Conservation (phyloP, 2,329 filamentous ascomycete species). For the Dactylonectria estremocensis region DNA sequence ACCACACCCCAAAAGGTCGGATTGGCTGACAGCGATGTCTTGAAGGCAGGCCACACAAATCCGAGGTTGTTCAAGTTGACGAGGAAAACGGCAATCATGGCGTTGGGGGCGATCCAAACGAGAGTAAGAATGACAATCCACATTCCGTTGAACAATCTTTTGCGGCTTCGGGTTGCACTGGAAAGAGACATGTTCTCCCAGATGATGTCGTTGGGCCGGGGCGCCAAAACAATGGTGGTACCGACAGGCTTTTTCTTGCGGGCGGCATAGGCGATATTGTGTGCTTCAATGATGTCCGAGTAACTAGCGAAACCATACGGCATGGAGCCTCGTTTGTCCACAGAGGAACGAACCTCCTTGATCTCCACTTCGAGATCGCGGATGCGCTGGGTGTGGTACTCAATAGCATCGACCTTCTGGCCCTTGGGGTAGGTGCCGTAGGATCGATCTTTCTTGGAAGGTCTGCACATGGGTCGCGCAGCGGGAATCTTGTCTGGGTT, state of each 20-base stretch:
- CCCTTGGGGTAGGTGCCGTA: conserved; percentile 75
- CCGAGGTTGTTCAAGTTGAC: conserved; percentile 88
- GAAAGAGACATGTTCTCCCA: conserved; percentile 92
- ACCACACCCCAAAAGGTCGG: conserved; percentile 85
- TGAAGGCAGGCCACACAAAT: conserved; percentile 83
- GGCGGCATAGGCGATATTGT: conserved; percentile 86
- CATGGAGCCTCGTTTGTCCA: conserved; percentile 91
- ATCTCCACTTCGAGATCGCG: conserved; percentile 86
- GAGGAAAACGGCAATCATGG: conserved; percentile 93
- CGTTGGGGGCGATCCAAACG: conserved; percentile 92
- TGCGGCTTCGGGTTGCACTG: conserved; percentile 78
- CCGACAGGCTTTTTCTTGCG: conserved; percentile 87
- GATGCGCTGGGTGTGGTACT: conserved; percentile 91
- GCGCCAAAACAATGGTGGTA: conserved; percentile 83
- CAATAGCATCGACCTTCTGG: conserved; percentile 92
- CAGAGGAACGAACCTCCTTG: conserved; percentile 82
- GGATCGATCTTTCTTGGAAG: conserved; percentile 83
- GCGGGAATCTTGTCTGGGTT: conserved; percentile 86
- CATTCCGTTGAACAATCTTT: conserved; percentile 83
- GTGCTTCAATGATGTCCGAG: conserved; percentile 88
- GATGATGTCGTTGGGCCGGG: conserved; percentile 91
- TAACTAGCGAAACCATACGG: conserved; percentile 96
- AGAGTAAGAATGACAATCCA: conserved; percentile 88
- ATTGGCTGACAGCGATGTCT: conserved; percentile 73
- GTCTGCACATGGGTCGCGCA: conserved; percentile 82